Conservation (phyloP, 345 rosid species). For the Hibiscus syriacus region DNA sequence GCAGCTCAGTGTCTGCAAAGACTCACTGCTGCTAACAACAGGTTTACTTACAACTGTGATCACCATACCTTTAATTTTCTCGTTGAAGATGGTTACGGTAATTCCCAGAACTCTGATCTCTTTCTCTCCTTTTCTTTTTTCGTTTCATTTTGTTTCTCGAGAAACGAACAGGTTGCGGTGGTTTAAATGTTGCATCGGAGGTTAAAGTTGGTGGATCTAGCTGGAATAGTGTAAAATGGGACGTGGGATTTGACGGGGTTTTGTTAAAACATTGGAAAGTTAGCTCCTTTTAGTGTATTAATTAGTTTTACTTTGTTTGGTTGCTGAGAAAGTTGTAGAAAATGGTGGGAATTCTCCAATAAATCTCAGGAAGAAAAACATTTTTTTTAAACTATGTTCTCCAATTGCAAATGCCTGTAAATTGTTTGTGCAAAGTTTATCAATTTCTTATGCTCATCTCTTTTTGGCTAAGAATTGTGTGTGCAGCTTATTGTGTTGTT, state of each 20-base stretch:
- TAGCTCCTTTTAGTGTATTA: not conserved
- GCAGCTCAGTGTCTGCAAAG: conserved; percentile 86
- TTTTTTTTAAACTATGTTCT: not conserved
- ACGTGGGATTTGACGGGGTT: not conserved
- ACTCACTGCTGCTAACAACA: conserved; percentile 78
- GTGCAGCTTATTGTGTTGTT: conserved; percentile 88
- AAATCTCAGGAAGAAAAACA: not conserved
- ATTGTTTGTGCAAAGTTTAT: not conserved
- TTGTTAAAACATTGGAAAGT: not conserved
- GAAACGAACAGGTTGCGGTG: not conserved
- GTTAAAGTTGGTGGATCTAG: conserved; percentile 22
- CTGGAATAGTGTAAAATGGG: not conserved
- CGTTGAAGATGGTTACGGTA: conserved; percentile 87
- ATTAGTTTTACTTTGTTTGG: not conserved
- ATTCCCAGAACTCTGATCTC: not conserved
- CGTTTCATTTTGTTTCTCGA: not conserved
- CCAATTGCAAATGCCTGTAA: too few relatives aligned
- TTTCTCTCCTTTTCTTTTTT: not conserved
- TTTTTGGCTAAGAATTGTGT: not conserved
- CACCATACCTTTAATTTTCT: conserved; percentile 96
- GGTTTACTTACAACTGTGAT: conserved; percentile 96
- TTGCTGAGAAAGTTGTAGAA: conserved; percentile 9
- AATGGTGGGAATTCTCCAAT: too few relatives aligned
- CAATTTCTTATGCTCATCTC: too few relatives aligned
- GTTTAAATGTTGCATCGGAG: conserved; percentile 2